Conservation (phyloP, 208 protist genomes). For the Leishmania amazonensis region DNA sequence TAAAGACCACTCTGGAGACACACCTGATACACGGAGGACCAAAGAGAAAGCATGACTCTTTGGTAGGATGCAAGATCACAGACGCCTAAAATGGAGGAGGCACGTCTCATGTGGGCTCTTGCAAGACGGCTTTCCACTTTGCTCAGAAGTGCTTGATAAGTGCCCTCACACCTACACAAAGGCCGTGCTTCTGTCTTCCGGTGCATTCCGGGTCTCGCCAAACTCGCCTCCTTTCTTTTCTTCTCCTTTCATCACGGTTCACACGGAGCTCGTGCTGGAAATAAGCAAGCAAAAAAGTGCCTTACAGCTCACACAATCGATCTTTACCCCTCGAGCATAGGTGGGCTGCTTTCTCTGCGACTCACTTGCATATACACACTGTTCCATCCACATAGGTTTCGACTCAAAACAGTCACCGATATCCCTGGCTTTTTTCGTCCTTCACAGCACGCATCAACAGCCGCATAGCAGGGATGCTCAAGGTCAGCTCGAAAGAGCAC, state of each 20-base stretch:
- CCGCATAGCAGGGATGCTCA: conserved; percentile 32
- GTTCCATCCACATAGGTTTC: not conserved
- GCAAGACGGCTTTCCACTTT: not conserved
- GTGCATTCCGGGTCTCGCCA: not conserved
- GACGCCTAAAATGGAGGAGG: not conserved
- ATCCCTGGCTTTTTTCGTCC: not conserved
- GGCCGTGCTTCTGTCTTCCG: not conserved
- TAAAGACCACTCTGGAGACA: not conserved
- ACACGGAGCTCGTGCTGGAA: not conserved
- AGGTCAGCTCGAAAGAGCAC: conserved; percentile 40
- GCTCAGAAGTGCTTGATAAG: not conserved
- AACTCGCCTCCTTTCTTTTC: not conserved
- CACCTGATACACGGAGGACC: not conserved
- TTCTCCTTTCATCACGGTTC: not conserved
- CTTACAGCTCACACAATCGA: conserved; percentile 3
- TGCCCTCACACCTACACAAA: not conserved
- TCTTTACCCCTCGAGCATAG: not conserved
- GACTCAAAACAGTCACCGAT: not conserved
- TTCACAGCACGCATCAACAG: not conserved
- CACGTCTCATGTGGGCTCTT: not conserved
- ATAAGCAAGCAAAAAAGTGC: not conserved
- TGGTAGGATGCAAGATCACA: not conserved
- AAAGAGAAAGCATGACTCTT: not conserved
- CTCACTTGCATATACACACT: conserved; percentile 1
- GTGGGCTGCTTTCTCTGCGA: conserved; percentile 1